Base-by-base conservation (phyloP, 2,329 filamentous ascomycete genomes). In the Clarireedia hainanense region DNA sequence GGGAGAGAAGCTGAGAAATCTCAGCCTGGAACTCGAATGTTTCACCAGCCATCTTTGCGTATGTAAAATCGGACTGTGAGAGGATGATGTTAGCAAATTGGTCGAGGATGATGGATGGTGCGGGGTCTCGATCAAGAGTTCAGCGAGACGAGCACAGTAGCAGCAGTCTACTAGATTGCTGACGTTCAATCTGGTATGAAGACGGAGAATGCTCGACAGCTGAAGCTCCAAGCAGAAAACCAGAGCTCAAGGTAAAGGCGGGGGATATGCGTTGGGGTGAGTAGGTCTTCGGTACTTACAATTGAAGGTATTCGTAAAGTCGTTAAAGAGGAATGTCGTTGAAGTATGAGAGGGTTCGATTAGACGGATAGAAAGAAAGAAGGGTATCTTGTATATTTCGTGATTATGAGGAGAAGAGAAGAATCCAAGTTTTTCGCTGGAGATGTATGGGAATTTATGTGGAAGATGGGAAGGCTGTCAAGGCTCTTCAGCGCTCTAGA, bases 1-100 rank as follows among this genome's bases (percentile, higher is more conserved):
- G 89, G 68, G 87, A 91, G 74, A 99, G 88, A 66, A 99, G 89
- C 89, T 99, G 94, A 88, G 92, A 97, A 75, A 99, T 99, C 89
- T 99, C 94, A 88, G 94, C 94, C 88, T 99, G 94, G 83, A 97
- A 99, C 88, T 97, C 92, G 80, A 99, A 99, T 68, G 91, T 96
- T 82, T 97, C 91, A 66, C 66, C 68, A 76, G 90, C 77, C 89
- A 95, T 96, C 74, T 74, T 88, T 76, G 72, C 71, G 75, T 73
- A 61, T 60, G 54, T 58, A 23, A 52, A 49, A 50, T 58, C 48
- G 59, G 49, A 26, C 48, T 56, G 34, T 47, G 26, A 34, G 7
- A 40, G 17, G 30, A 30, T 17, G 14, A 15, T 15, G 10, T 55
- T 50, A 55, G 52, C 24, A 55, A 17, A 20, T 42, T 36, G 7